A percentile compares a stretch with the other conserved stretches of the same genome.
Evolutionary conservation across 129 eudicot species (phyloP).

Genomic region (Arctium minus): DNA sequence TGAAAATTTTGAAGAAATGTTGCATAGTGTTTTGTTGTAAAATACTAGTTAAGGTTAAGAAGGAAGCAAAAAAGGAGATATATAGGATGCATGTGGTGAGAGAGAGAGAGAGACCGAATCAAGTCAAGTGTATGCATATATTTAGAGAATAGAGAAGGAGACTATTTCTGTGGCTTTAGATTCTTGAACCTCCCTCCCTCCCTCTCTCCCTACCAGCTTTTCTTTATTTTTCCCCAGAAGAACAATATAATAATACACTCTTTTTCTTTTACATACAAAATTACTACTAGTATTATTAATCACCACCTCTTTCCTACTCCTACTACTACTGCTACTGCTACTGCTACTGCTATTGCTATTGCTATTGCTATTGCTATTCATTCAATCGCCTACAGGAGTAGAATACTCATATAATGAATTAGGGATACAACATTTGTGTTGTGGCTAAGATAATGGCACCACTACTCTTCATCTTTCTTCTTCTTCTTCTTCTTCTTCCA

Average conservation of each 20-base stretch:
- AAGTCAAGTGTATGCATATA: not conserved
- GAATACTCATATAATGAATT: not conserved
- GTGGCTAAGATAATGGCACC: not conserved
- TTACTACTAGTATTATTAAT: too few species aligned
- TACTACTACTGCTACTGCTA: too few species aligned
- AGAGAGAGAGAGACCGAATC: not conserved
- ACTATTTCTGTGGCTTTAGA: not conserved
- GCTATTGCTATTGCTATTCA: not conserved
- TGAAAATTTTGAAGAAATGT: too few species aligned
- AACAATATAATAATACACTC: not conserved
- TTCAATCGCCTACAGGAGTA: not conserved
- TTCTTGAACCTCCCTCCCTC: not conserved
- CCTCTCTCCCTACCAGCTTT: not conserved
- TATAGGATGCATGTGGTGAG: not conserved
- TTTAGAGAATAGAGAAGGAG: not conserved
- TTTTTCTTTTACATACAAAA: too few species aligned
- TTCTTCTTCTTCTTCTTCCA: slow-evolving; percentile 19
- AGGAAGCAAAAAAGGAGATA: too few species aligned
- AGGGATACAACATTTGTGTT: not conserved
- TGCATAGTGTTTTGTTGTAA: too few species aligned
- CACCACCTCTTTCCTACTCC: not conserved
- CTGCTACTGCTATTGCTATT: not conserved
- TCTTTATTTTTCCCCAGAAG: too few species aligned
- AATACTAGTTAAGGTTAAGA: too few species aligned
- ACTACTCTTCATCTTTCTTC: not conserved